Percentiles rank a stretch among this genome's conserved stretches.
Conservation (phyloP, 495 filamentous ascomycete genomes). For the Aspergillus haitiensis region DNA sequence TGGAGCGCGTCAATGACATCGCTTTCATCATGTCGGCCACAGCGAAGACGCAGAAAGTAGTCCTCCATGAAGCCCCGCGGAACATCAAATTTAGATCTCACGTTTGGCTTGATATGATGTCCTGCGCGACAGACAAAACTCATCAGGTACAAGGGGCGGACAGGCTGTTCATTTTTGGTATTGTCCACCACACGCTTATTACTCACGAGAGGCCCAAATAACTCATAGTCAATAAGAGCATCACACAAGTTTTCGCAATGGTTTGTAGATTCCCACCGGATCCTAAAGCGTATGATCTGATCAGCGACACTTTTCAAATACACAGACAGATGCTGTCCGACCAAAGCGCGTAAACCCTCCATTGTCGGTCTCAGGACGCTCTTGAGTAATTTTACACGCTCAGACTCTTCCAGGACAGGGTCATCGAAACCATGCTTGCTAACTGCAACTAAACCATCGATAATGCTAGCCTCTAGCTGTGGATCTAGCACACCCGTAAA, state of each 20-base stretch:
- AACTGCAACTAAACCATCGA: slow-evolving; percentile 23
- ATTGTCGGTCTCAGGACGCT: neutral
- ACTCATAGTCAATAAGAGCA: neutral
- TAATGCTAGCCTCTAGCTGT: slow-evolving; percentile 27
- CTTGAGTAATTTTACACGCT: neutral
- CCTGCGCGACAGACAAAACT: slow-evolving; percentile 36
- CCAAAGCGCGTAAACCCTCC: slow-evolving; percentile 12
- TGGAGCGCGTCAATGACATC: slow-evolving; percentile 41
- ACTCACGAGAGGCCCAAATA: slow-evolving; percentile 32
- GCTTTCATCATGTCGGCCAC: slow-evolving; percentile 33
- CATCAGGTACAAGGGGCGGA: slow-evolving; percentile 34
- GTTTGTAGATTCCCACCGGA: neutral
- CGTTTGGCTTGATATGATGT: slow-evolving; percentile 12
- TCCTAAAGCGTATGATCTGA: slow-evolving; percentile 23
- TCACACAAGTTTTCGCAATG: slow-evolving; percentile 14
- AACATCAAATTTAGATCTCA: slow-evolving; percentile 36
- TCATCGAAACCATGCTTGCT: slow-evolving; percentile 18
- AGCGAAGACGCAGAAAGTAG: slow-evolving; percentile 37
- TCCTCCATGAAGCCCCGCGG: slow-evolving; percentile 41
- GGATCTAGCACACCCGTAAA: slow-evolving; percentile 30
- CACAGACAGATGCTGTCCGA: slow-evolving; percentile 18
- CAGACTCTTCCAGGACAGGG: slow-evolving; percentile 4
- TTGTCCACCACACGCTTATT: neutral
- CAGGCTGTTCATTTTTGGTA: too few species aligned
- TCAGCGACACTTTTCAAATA: slow-evolving; percentile 29